A percentile compares a stretch with the other conserved stretches of the same genome.
Evolutionary conservation across 2,329 filamentous ascomycete species (phyloP).

Genomic region (Arthrobotrys musiformis): DNA sequence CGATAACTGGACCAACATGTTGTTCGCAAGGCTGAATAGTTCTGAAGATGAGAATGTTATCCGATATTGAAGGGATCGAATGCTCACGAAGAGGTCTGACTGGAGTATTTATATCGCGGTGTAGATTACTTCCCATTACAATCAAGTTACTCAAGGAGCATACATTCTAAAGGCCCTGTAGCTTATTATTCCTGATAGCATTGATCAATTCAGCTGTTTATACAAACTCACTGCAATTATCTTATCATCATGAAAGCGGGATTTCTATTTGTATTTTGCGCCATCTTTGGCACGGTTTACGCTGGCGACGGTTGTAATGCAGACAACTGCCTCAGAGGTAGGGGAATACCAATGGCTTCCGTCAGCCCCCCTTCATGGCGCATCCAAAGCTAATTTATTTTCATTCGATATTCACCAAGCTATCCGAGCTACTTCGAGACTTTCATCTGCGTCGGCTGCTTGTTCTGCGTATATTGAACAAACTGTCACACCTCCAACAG

Average conservation of each 20-base stretch:
- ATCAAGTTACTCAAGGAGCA: background rate
- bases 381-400: background rate
- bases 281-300: background rate
- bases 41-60: background rate
- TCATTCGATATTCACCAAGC: background rate
- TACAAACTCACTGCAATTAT: too few relatives aligned
- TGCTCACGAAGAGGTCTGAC: background rate
- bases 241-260: background rate
- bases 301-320: background rate
- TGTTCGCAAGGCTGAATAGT: background rate
- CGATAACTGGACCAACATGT: too few relatives aligned
- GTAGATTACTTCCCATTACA: background rate
- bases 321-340: background rate
- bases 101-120: background rate
- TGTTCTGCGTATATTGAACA: conserved; percentile 9
- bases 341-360: too few relatives aligned
- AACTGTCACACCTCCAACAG: conserved; percentile 2
- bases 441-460: conserved; percentile 2
- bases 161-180: too few relatives aligned
- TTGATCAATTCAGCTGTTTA: too few relatives aligned
- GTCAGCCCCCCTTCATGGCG: background rate
- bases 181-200: too few relatives aligned
- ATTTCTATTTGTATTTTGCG: background rate
- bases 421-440: conserved; percentile 20
- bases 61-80: background rate